A percentile compares a stretch with the other conserved stretches of the same genome.
These are phyloP conservation scores for Astrothelium macrocarpum DNA, from an alignment of 495 filamentous ascomycete genomes.

Conservation along the genomic window DNA sequence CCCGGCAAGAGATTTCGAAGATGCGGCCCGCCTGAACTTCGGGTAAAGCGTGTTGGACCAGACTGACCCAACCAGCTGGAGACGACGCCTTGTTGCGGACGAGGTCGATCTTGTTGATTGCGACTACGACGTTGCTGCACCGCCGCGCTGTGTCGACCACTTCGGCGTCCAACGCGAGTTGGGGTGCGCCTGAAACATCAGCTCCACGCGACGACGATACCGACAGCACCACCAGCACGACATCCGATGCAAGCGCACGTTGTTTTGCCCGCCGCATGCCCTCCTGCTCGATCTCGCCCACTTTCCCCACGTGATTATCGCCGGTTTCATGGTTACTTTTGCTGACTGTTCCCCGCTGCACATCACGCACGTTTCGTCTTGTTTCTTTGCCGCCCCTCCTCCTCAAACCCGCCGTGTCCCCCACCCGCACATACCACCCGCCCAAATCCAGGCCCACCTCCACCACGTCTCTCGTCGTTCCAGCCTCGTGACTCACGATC, in stretches of 20 bases:
- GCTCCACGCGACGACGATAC: conserved; percentile 36
- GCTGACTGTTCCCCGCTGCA: neutral
- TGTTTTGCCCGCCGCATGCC: conserved; percentile 80
- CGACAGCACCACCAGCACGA: conserved; percentile 72
- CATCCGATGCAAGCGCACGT: conserved; percentile 72
- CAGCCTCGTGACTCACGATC: conserved; percentile 85
- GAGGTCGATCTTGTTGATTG: conserved; percentile 74
- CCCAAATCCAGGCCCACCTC: conserved; percentile 85
- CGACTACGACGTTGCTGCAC: conserved; percentile 56
- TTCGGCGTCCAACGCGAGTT: conserved; percentile 45
- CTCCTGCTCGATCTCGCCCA: conserved; percentile 76
- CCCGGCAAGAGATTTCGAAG: conserved; percentile 60
- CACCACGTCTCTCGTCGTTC: conserved; percentile 88
- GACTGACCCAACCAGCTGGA: conserved; percentile 20
- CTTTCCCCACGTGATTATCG: neutral
- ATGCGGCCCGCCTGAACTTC: conserved; percentile 37
- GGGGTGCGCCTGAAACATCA: conserved; percentile 24
- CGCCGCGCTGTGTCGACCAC: conserved; percentile 48
- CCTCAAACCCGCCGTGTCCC: conserved; percentile 84
- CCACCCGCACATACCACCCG: conserved; percentile 79
- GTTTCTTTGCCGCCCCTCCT: conserved; percentile 24
- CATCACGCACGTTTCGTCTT: neutral
- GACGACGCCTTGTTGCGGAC: conserved; percentile 24
- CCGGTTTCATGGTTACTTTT: conserved; percentile 19
- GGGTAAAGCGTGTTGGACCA: conserved; percentile 13